Base-by-base conservation (phyloP, 257 asterid species). In the Salvia splendens region DNA sequence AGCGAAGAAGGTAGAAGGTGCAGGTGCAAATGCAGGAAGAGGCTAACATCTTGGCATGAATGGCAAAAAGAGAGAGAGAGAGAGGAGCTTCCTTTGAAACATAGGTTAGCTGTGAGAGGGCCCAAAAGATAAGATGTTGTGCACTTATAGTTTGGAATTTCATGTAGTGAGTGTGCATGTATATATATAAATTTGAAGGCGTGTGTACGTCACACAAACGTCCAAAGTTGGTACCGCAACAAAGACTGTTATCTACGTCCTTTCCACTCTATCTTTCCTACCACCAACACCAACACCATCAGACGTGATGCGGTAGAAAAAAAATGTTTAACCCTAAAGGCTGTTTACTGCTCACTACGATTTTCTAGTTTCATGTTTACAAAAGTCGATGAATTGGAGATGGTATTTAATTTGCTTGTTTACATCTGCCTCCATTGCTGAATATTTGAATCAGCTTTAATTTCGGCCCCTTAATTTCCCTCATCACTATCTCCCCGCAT, bases 11-110 rank as follows among this genome's bases (percentile, higher is more conserved):
- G 61, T 73, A 42, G 77, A 15, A 80, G 85, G 85, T 81, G 83
- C 86, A 81, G 86, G 86, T 81, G 86, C 76, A 81, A 78, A 78
- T 81, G 86, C 86, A 78, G 83, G 71, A 38, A 70, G 78, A 75
- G 69, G 76, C 64, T 0, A 12, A 56, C 83, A 75, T 75, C 80
- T 73, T 75, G 81, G 73, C 46, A 24, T 30, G 30, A 2, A 24
- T 24, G 30, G 30, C 30, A 51, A 35, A 51, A 35, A 52, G 55
- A 49, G 41, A 55, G 59, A 53, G 40, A 54, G 40, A 11, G 40
- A 24, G 40, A 9, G 36, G 32, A 6, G 41, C 2, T 4, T 36
- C 8, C 3, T 0, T 46, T 65, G 11, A 54, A 17, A 48, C 2
- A 16, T 60, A 60, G 66, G 24, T 20, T 20, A 20, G 24, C 1